Base-by-base conservation (phyloP, 2,329 filamentous ascomycete genomes). In the Beauveria medogensis region DNA sequence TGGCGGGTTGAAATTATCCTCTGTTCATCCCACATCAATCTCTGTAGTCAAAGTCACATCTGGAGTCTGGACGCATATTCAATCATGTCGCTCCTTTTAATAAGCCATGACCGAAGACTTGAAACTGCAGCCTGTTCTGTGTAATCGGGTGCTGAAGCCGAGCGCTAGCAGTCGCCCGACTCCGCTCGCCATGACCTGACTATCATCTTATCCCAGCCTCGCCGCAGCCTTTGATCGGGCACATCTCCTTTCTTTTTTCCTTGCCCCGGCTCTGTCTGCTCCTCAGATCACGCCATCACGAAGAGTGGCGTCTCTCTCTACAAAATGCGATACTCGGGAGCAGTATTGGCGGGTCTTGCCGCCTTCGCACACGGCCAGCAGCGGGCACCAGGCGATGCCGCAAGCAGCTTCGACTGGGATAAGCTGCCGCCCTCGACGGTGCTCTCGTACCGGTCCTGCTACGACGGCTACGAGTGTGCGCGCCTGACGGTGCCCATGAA, bases 401-500 rank as follows among this genome's bases (percentile, higher is more conserved):
- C n/a, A 22, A 26, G 16, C 40, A 30, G 10, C 48, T 72, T 72
- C 58, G 67, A 70, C 64, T 72, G 71, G 71, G 47, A 59, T 4
- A 43, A 47, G 14, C 63, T 75, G 37, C 65, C 60, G 9, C 71
- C 73, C 3, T 69, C 69, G 18, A 56, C 63, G 18, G 66, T 71
- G 16, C 65, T 76, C 26, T 60, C 64, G 2, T 75, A 71, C 61
- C 68, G 69, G n/a, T 30, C 63, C 1, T 75, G 73, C 65, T 73
- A 73, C 67, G 66, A 67, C 44, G 66, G 61, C 18, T 66, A 66
- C 60, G 66, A 67, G 41, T 76, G 74, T 55, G 73, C 74, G 2
- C 69, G 72, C n/a, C 70, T 75, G 18, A 55, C 64, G 2, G 72
- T 74, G 24, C 73, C 73, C 3, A 67, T 74, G 41, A 72, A 75